Evolutionary conservation across 2,329 filamentous ascomycete species (phyloP).

Genomic region (Cryphonectria parasitica): DNA sequence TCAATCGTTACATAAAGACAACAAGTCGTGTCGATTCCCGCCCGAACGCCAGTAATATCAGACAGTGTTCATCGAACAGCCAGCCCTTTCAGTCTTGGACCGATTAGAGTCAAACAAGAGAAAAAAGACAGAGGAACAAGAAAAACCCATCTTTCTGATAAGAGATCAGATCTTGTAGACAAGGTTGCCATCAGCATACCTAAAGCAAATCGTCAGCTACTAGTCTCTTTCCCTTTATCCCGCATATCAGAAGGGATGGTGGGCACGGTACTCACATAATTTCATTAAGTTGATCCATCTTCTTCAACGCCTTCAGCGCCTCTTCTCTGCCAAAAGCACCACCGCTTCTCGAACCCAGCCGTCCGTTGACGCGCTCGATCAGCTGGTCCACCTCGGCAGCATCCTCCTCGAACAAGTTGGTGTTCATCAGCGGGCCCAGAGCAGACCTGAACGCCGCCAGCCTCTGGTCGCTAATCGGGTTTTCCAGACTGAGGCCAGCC

Average conservation of each 20-base stretch:
- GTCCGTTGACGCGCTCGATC: slow-evolving; percentile 77
- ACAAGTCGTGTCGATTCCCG: not conserved
- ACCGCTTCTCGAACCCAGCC: slow-evolving; percentile 57
- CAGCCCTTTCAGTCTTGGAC: not conserved
- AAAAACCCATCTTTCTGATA: not conserved
- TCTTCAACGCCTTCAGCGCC: slow-evolving; percentile 75
- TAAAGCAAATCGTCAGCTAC: slow-evolving; percentile 37
- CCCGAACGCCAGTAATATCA: not conserved
- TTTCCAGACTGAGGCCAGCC: slow-evolving; percentile 47
- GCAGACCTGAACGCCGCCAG: slow-evolving; percentile 77
- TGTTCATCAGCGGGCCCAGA: slow-evolving; percentile 81
- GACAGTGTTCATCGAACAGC: not conserved
- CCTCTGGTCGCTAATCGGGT: slow-evolving; percentile 63
- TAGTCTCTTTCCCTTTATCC: not conserved
- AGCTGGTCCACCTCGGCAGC: slow-evolving; percentile 76
- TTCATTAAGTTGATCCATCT: slow-evolving; percentile 82
- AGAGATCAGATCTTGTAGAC: slow-evolving; percentile 68
- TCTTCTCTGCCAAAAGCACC: slow-evolving; percentile 72
- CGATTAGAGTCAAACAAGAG: not conserved
- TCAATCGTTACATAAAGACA: not conserved
- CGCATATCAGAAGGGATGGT: not conserved
- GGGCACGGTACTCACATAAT: slow-evolving; percentile 74
- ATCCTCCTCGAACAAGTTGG: slow-evolving; percentile 85
- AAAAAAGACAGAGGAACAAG: too few species aligned
- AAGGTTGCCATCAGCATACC: slow-evolving; percentile 64